These are phyloP conservation scores for Calonectria honghensis DNA, from an alignment of 2,329 filamentous ascomycete genomes.

Conservation along the genomic window DNA sequence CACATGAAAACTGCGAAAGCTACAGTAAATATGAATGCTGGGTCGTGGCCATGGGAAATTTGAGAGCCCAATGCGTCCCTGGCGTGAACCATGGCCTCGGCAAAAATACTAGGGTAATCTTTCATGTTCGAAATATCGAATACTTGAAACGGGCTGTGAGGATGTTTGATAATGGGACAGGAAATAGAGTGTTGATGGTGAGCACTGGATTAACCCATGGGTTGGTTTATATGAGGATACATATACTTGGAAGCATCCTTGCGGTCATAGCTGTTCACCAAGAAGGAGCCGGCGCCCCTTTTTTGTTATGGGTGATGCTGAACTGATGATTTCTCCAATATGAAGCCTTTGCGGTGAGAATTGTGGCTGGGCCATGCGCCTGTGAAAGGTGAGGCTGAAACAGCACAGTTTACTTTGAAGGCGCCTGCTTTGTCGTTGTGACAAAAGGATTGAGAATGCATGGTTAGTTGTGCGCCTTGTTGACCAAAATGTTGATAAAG, in stretches of 20 bases:
- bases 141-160: background rate
- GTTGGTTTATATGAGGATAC: background rate
- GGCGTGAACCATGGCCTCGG: constrained; percentile 7
- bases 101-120: background rate
- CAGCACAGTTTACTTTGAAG: background rate
- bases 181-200: background rate
- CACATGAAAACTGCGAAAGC: background rate
- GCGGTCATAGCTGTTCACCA: background rate
- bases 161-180: background rate
- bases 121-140: background rate
- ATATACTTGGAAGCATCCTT: background rate
- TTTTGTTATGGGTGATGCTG: no score
- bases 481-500: background rate
- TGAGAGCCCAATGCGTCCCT: background rate
- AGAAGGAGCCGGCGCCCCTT: background rate
- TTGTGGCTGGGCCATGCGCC: background rate
- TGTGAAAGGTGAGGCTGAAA: background rate
- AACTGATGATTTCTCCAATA: background rate
- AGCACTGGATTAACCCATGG: no score
- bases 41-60: background rate
- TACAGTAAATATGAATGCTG: background rate
- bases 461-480: background rate
- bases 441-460: background rate
- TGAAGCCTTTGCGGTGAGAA: background rate
- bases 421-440: background rate